Conservation (phyloP, 2,329 filamentous ascomycete species). For the Trichoderma hamatum region DNA sequence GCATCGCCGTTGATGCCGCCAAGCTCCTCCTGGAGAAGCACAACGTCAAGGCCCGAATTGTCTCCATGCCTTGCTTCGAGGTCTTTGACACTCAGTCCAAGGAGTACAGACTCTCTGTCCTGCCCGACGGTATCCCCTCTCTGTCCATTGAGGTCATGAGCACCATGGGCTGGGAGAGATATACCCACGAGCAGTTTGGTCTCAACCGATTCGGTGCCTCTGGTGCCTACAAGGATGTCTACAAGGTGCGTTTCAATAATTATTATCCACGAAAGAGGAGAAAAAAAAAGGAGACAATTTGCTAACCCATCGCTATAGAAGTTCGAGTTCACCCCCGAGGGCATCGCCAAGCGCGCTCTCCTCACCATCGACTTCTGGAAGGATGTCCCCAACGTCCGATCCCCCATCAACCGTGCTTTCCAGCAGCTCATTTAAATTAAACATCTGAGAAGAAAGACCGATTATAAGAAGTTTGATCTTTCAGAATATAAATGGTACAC, state of each 20-base stretch:
- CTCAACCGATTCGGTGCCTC: conserved; percentile 98
- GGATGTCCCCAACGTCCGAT: conserved; percentile 85
- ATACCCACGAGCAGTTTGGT: conserved; percentile 98
- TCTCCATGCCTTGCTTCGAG: conserved; percentile 96
- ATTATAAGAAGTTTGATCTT: not conserved
- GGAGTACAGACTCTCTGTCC: conserved; percentile 90
- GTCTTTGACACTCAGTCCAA: conserved; percentile 93
- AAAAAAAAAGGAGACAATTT: not conserved
- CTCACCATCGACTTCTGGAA: conserved; percentile 98
- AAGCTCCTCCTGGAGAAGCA: conserved; percentile 90
- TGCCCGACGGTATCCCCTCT: conserved; percentile 91
- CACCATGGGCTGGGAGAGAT: conserved; percentile 98
- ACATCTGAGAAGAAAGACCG: not conserved
- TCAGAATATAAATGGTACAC: not conserved
- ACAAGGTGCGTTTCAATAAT: conserved; percentile 65
- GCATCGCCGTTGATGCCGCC: conserved; percentile 88
- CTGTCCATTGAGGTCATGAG: conserved; percentile 95
- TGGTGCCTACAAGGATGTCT: conserved; percentile 96
- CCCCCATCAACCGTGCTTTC: conserved; percentile 96
- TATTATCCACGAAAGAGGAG: not conserved
- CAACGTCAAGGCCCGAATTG: conserved; percentile 84
- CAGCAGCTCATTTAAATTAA: conserved; percentile 82
- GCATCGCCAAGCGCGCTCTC: conserved; percentile 90
- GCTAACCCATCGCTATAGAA: conserved; percentile 64
- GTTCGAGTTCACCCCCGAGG: conserved; percentile 99